phyloP scores from a whole-genome alignment of 2,329 filamentous ascomycete genomes.

The Aspergillus terreus region DNA sequence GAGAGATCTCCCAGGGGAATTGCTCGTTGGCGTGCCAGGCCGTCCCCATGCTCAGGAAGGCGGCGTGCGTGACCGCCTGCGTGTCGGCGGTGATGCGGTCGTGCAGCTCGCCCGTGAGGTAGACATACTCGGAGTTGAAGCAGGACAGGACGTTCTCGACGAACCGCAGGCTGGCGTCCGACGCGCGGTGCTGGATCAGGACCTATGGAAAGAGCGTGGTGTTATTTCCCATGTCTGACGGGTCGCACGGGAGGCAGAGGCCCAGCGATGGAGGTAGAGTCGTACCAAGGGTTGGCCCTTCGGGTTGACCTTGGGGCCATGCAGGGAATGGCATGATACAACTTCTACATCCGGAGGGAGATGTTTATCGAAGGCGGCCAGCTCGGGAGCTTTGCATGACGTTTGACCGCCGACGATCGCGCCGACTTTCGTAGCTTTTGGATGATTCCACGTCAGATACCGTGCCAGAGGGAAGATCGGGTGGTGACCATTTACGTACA shows the following conservation, averaged over 20 bases:
- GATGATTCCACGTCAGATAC: constrained; percentile 23
- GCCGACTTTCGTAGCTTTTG: constrained; percentile 81
- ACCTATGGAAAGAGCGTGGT: constrained; percentile 45
- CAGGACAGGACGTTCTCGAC: constrained; percentile 80
- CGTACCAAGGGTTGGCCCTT: constrained; percentile 81
- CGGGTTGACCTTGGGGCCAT: constrained; percentile 86
- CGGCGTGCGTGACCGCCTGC: constrained; percentile 94
- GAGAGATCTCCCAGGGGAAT: constrained; percentile 95
- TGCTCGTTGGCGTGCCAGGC: constrained; percentile 94
- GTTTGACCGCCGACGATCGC: constrained; percentile 97
- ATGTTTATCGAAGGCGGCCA: constrained; percentile 85
- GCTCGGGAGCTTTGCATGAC: constrained; percentile 96
- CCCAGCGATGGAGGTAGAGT: not conserved
- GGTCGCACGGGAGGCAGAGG: not conserved
- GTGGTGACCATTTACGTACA: constrained; percentile 59
- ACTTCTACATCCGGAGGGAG: constrained; percentile 87
- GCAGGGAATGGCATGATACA: constrained; percentile 91
- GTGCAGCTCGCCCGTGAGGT: constrained; percentile 81
- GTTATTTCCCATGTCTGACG: constrained; percentile 1
- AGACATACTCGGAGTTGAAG: constrained; percentile 79
- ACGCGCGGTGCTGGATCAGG: constrained; percentile 87
- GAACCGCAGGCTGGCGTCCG: constrained; percentile 68
- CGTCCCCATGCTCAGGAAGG: constrained; percentile 95
- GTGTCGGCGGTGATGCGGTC: constrained; percentile 98
- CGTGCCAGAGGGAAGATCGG: not conserved